phyloP scores from a whole-genome alignment of 1,284 basidiomycete species.

The Leccinum pallidistipes region DNA sequence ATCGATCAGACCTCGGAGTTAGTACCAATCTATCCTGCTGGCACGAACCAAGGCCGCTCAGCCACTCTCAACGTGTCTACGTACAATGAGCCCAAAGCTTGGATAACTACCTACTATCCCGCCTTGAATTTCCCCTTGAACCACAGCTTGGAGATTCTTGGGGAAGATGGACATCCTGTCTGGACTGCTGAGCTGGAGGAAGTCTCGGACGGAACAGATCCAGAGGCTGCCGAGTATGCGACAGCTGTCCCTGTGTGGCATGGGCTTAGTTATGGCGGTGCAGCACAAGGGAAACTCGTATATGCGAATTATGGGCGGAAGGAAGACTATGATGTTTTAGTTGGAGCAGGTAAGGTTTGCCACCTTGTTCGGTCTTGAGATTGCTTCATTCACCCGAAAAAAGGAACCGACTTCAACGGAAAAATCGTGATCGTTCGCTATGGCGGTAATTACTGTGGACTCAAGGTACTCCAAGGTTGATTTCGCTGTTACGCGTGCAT shows the following conservation, averaged over 20 bases:
- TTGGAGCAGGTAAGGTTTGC: slow-evolving; percentile 2
- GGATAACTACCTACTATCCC: slow-evolving; percentile 68
- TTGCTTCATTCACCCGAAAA: not conserved
- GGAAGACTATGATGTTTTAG: slow-evolving; percentile 39
- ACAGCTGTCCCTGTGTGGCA: slow-evolving; percentile 49
- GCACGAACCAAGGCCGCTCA: slow-evolving; percentile 44
- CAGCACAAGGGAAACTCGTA: slow-evolving; percentile 56
- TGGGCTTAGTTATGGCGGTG: slow-evolving; percentile 49
- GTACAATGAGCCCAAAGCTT: slow-evolving; percentile 46
- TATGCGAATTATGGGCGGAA: slow-evolving; percentile 70
- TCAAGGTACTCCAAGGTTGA: slow-evolving; percentile 45
- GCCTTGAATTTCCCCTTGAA: slow-evolving; percentile 61
- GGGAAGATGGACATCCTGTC: slow-evolving; percentile 41
- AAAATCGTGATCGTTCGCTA: slow-evolving; percentile 74
- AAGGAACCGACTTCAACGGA: slow-evolving; percentile 51
- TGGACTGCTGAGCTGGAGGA: slow-evolving; percentile 58
- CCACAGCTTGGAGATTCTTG: slow-evolving; percentile 48
- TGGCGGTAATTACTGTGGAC: slow-evolving; percentile 68
- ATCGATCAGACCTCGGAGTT: slow-evolving; percentile 34
- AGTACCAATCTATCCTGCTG: slow-evolving; percentile 50
- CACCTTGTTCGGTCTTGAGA: not conserved
- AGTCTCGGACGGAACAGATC: slow-evolving; percentile 46
- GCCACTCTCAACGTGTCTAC: slow-evolving; percentile 47
- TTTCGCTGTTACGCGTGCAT: not conserved
- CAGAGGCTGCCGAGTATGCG: slow-evolving; percentile 46